These are phyloP conservation scores for Cokeromyces recurvatus DNA, from an alignment of 371 early-diverging fungal genomes.

Conservation along the genomic window DNA sequence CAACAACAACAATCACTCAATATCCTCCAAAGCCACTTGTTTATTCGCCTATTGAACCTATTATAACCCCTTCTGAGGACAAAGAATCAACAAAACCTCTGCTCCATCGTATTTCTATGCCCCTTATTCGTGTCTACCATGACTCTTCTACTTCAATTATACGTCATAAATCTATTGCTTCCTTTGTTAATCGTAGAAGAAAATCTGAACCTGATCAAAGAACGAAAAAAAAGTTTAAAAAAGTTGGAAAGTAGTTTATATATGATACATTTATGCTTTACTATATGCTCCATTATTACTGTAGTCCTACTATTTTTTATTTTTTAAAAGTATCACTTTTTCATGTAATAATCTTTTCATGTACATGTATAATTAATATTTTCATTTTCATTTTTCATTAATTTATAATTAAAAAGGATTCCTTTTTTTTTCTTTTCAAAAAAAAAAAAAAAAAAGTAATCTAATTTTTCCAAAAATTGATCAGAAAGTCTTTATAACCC, in stretches of 20 bases:
- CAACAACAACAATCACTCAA: slow-evolving; percentile 24
- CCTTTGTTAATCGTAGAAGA: slow-evolving; percentile 9
- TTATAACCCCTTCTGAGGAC: not conserved
- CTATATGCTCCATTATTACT: too few species aligned
- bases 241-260: not conserved
- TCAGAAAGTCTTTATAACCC: slow-evolving; percentile 3
- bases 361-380: not conserved
- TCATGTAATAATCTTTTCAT: not conserved
- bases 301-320: too few species aligned
- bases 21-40: slow-evolving; percentile 42
- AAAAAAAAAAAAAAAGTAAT: too few species aligned
- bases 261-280: too few species aligned
- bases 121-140: slow-evolving; percentile 10
- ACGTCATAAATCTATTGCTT: slow-evolving; percentile 7
- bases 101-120: slow-evolving; percentile 25
- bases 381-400: too few species aligned
- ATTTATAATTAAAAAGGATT: too few species aligned
- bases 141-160: not conserved
- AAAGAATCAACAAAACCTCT: slow-evolving; percentile 1
- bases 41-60: slow-evolving; percentile 42
- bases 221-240: slow-evolving; percentile 11
- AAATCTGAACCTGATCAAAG: slow-evolving; percentile 15
- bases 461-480: slow-evolving; percentile 23
- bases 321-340: not conserved
- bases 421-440: too few species aligned